Base-by-base conservation (phyloP, 345 rosid genomes). In the Aethionema arabicum region DNA sequence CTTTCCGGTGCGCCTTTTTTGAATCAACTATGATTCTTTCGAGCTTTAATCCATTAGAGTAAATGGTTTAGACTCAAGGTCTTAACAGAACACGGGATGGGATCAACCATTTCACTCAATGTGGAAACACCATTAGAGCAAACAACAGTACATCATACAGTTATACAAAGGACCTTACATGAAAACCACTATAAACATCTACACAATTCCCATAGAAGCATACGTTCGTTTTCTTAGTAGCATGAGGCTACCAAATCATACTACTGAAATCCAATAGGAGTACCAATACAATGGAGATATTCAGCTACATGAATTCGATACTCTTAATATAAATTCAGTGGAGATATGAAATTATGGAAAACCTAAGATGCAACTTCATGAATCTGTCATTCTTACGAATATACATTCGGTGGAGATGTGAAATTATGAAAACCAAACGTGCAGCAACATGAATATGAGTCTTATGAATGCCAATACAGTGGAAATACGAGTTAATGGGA, bases 1-100 rank as follows among this genome's bases (percentile, higher is more conserved):
- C 63, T 51, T 45, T 32, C 11, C 36, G 51, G 4, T 0, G 12
- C 12, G 5, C 6, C 43, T 36, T 11, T 48, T 32, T 69, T 0
- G 67, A 39, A 69, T 54, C 56, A 40, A 2, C 3, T 11, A 3
- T 39, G 73, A 31, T n/a, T 69, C 73, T 54, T 54, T 32, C 37
- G 0, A 69, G 40, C 73, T 69, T 69, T 69, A 62, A 69, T 62
- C 12, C 48, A 61, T 46, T 5, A 69, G 67, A 61, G 10, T 47
- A 69, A 62, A 62, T 50, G 74, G 57, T 47, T 67, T 55, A 69
- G 74, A 41, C 63, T 69, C 53, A 0, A 3, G 31, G 12, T 39
- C 29, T 61, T 29, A 42, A 42, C 2, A 12, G 44, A 40, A 40
- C 8, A 6, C n/a, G 8, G 38, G 32, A 7, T 6, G 11, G 33